phyloP scores from a whole-genome alignment of 2,329 filamentous ascomycete genomes.

The Claviceps cyperi region DNA sequence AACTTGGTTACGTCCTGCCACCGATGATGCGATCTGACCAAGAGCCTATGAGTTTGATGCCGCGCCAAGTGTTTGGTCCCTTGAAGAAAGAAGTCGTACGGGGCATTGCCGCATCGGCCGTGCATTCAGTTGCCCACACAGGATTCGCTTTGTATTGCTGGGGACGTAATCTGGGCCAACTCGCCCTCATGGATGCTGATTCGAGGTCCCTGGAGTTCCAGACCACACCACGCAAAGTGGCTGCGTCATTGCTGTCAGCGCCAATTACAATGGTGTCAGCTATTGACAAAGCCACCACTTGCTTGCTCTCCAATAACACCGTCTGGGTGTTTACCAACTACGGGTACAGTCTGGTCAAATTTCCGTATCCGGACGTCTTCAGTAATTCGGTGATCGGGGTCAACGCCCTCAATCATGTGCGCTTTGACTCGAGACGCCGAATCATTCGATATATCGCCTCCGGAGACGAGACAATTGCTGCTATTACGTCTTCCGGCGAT shows the following conservation, averaged over 20 bases:
- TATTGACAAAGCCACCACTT: constrained; percentile 78
- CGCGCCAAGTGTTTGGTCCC: constrained; percentile 80
- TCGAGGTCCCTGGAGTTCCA: constrained; percentile 83
- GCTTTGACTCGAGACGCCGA: constrained; percentile 50
- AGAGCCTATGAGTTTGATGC: constrained; percentile 65
- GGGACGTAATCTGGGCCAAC: constrained; percentile 87
- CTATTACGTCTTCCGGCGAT: constrained; percentile 70
- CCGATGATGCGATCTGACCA: constrained; percentile 54
- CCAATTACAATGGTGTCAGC: constrained; percentile 68
- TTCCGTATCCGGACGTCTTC: constrained; percentile 59
- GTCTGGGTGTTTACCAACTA: constrained; percentile 94
- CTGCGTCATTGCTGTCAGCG: constrained; percentile 55
- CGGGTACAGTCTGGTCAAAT: constrained; percentile 81
- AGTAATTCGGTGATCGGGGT: constrained; percentile 54
- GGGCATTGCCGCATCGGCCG: constrained; percentile 74
- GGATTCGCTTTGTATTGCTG: constrained; percentile 75
- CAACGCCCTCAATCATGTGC: constrained; percentile 30
- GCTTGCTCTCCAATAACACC: constrained; percentile 72
- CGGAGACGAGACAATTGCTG: constrained; percentile 84
- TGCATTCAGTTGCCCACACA: constrained; percentile 86
- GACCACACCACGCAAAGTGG: constrained; percentile 68
- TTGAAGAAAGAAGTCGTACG: constrained; percentile 73
- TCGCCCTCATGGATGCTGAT: constrained; percentile 89
- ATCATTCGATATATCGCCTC: constrained; percentile 63
- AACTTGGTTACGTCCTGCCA: constrained; percentile 74